Evolutionary conservation across 192 early-diverging fungal genomes (phyloP), one percentile per base, ranked within the genome.

Genomic region (Podila minutissima): DNA sequence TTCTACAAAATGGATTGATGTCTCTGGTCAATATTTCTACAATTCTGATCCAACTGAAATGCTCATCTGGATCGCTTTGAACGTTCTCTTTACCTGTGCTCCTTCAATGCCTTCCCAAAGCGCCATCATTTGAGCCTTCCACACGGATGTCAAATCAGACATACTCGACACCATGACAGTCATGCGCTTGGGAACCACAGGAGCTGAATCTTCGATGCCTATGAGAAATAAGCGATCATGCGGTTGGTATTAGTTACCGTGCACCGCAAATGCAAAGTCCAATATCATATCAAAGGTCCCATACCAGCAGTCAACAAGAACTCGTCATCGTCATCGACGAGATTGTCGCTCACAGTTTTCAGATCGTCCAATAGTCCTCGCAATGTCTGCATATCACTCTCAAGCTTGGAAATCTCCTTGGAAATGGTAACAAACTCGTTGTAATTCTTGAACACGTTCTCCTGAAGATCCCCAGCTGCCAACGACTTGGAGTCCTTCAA

Each of bases 391-490:
- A 96, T 91, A 74, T 95, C 94, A 49, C 89, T 88, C 83, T 94
- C 93, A 60, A 95, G 83, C 62, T 89, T 89, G 46, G 86, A 86
- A 48, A 96, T 95, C 65, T 96, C 95, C 62, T 96, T 94, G 37
- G 93, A 94, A 58, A 96, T 96, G 37, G 86, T 87, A 19, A 96
- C 93, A 76, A 96, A 96, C 68, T 95, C 93, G 51, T 82, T 89
- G 72, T 96, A 96, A 76, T 96, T 96, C 60, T 86, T 86, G 83
- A 91, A 94, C 12, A 96, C 94, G 72, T 95, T 95, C n/a, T 89
- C 84, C 59, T 95, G 93, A 20, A 96, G 78, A 65, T 94, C 92
- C 5, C 71, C 83, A 28, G 93, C 91, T 10, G 92, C 93, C 22
- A 86, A 71, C 15, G 92, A 89, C 67, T 89, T 88, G 1, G 94